phyloP scores from a whole-genome alignment of 2,329 filamentous ascomycete genomes.

The Alternaria brassicae region DNA sequence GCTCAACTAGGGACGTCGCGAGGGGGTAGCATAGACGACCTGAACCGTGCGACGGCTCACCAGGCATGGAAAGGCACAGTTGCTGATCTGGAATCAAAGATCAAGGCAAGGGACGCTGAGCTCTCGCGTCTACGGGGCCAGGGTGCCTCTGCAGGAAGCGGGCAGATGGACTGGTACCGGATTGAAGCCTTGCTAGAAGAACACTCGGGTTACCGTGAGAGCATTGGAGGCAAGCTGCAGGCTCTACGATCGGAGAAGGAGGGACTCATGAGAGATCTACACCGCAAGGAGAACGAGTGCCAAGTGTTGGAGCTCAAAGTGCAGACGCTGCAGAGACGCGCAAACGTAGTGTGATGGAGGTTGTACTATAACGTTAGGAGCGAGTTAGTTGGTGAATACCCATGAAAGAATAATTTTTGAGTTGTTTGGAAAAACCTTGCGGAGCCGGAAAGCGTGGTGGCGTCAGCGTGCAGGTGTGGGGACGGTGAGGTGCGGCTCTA shows the following conservation, averaged over 20 bases:
- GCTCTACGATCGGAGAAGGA: constrained; percentile 52
- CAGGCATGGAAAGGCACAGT: constrained; percentile 48
- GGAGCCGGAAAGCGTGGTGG: background rate
- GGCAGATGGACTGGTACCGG: constrained; percentile 40
- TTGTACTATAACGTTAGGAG: background rate
- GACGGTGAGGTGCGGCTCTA: background rate
- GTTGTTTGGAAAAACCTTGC: background rate
- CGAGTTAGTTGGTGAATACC: background rate
- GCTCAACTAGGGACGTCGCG: constrained; percentile 40
- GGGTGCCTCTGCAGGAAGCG: constrained; percentile 13
- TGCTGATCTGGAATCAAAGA: constrained; percentile 35
- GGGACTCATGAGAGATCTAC: constrained; percentile 48
- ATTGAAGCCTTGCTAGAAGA: constrained; percentile 52
- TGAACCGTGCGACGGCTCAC: constrained; percentile 46
- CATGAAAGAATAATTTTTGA: background rate
- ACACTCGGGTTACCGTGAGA: constrained; percentile 49
- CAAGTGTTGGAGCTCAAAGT: constrained; percentile 48
- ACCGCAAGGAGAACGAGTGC: constrained; percentile 51
- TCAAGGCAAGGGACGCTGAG: constrained; percentile 43
- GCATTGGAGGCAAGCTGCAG: constrained; percentile 47
- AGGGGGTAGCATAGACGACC: constrained; percentile 38
- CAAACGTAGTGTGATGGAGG: constrained; percentile 14
- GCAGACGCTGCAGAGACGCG: constrained; percentile 41
- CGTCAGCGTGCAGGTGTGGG: constrained; percentile 2
- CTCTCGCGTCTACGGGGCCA: constrained; percentile 27